Conservation (phyloP, 2,329 filamentous ascomycete species). For the Penicillium sp. region DNA sequence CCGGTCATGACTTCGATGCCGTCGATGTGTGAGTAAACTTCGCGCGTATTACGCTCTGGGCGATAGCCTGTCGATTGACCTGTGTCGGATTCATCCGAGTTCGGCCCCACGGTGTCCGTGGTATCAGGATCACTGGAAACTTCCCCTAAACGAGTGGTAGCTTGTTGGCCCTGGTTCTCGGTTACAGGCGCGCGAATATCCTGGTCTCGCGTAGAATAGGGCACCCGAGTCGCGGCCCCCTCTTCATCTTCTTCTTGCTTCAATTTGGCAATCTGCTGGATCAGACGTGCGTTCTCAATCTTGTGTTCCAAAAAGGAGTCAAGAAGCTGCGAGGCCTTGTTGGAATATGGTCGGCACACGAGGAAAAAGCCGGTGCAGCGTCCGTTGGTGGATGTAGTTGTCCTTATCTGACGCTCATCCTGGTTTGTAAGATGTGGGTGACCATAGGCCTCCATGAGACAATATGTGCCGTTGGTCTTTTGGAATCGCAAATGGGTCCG, state of each 20-base stretch:
- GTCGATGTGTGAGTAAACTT: conserved; percentile 73
- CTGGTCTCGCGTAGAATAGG: conserved; percentile 39
- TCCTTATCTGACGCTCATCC: conserved; percentile 60
- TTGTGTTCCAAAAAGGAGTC: conserved; percentile 97
- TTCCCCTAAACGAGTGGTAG: not conserved
- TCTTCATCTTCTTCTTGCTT: conserved; percentile 84
- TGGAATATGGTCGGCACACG: conserved; percentile 86
- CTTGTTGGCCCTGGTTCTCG: not conserved
- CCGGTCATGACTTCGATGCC: conserved; percentile 93
- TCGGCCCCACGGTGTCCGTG: conserved; percentile 30
- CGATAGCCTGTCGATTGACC: conserved; percentile 70
- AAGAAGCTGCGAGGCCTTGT: conserved; percentile 76
- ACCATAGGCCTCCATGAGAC: conserved; percentile 86
- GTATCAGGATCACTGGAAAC: conserved; percentile 19
- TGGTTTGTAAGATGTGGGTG: conserved; percentile 77
- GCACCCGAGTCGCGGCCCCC: conserved; percentile 62
- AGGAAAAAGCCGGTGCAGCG: conserved; percentile 90
- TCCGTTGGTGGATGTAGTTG: conserved; percentile 60
- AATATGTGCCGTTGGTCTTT: conserved; percentile 69
- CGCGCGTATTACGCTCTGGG: conserved; percentile 81
- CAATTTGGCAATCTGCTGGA: conserved; percentile 78
- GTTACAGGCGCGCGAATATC: not conserved
- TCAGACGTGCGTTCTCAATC: conserved; percentile 87
- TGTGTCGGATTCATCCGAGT: conserved; percentile 31
- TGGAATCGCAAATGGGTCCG: conserved; percentile 84